A percentile compares a stretch with the other conserved stretches of the same genome.
Evolutionary conservation across 1,284 basidiomycete genomes (phyloP).

Genomic region (Pseudozyma thailandica): DNA sequence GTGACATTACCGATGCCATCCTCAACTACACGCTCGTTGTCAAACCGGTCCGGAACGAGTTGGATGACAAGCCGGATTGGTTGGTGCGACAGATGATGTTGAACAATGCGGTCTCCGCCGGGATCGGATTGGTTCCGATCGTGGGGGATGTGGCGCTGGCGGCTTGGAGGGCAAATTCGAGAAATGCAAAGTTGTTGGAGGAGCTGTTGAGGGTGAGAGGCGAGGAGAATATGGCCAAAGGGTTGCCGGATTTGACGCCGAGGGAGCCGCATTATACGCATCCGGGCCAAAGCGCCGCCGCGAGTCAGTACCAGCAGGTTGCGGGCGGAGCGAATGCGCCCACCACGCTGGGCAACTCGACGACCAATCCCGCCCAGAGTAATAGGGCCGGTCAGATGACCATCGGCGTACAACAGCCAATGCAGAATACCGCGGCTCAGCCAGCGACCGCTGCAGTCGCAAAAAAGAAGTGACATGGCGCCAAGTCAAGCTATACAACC

Average conservation of each 20-base stretch:
- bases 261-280: conserved; percentile 25
- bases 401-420: conserved; percentile 18
- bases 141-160: conserved; percentile 81
- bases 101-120: conserved; percentile 80
- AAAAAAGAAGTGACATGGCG: conserved; percentile 21
- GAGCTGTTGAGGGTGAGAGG: conserved; percentile 53
- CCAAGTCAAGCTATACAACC: too few species aligned
- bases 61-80: conserved; percentile 71
- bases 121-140: conserved; percentile 80
- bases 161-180: conserved; percentile 85
- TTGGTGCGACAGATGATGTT: conserved; percentile 73
- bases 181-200: conserved; percentile 75
- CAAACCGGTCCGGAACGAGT: conserved; percentile 76
- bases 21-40: conserved; percentile 84
- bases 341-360: conserved; percentile 18
- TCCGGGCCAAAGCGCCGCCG: conserved; percentile 26
- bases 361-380: conserved; percentile 25
- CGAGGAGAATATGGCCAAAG: conserved; percentile 56
- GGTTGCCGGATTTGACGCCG: conserved; percentile 51
- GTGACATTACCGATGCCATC: conserved; percentile 75
- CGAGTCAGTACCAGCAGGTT: conserved; percentile 18
- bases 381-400: conserved; percentile 9
- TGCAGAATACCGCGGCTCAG: conserved; percentile 15
- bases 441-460: conserved; percentile 12
- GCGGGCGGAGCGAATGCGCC: neutral